A percentile compares a stretch with the other conserved stretches of the same genome.
phyloP scores from a whole-genome alignment of 257 asterid species.

The Solanum tacnaense region DNA sequence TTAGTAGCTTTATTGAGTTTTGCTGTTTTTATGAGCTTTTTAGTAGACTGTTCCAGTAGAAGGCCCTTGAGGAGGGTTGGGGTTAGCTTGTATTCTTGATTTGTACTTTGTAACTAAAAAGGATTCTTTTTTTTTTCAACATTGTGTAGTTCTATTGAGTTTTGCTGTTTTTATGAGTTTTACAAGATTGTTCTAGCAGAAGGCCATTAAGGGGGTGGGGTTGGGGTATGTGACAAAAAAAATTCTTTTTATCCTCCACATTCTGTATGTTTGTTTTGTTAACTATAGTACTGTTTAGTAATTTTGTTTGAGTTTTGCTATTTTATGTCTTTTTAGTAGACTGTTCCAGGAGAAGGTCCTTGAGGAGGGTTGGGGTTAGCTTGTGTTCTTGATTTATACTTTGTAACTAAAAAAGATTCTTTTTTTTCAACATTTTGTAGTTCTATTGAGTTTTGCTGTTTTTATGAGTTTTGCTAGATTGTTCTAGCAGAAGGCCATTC shows the following conservation, averaged over 20 bases:
- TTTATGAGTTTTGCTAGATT: background rate
- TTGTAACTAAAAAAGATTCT: background rate
- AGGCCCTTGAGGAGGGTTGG: background rate
- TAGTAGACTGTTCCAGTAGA: background rate
- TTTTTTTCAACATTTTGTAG: background rate
- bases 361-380: background rate
- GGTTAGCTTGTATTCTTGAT: slow-evolving; percentile 5
- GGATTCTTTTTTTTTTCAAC: too few relatives aligned
- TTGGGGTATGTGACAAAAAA: too few relatives aligned
- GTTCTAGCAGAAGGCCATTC: background rate
- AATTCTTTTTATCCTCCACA: too few relatives aligned
- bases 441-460: background rate
- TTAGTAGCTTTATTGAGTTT: background rate
- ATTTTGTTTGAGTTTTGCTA: too few relatives aligned
- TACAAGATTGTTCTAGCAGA: too few relatives aligned
- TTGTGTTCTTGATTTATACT: too few relatives aligned
- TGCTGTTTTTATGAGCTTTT: background rate
- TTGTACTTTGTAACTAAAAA: background rate
- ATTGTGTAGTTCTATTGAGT: too few relatives aligned
- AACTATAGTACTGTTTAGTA: too few relatives aligned
- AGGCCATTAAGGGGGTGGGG: too few relatives aligned
- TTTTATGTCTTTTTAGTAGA: background rate
- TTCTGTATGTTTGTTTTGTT: too few relatives aligned
- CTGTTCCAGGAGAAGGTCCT: background rate
- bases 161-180: too few relatives aligned